Evolutionary conservation across 2,329 filamentous ascomycete genomes (phyloP).

Genomic region (Arthrinium puccinioides): DNA sequence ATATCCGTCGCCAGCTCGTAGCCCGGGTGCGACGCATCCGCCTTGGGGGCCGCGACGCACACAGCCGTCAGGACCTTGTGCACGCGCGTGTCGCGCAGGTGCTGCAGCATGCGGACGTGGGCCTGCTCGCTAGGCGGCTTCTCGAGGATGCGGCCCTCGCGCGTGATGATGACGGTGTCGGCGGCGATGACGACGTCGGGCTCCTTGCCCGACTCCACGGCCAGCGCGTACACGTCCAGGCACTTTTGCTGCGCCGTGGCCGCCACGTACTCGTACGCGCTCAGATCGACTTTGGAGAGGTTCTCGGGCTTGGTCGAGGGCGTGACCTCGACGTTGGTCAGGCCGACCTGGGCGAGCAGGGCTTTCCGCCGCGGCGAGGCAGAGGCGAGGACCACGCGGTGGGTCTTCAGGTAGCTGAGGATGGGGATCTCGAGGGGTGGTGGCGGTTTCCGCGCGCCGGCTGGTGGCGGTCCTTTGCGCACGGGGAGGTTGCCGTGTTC

Average conservation of each 20-base stretch:
- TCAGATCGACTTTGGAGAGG: constrained; percentile 65
- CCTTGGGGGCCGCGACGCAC: constrained; percentile 73
- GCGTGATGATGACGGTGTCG: constrained; percentile 81
- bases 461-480: constrained; percentile 16
- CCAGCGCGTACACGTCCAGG: constrained; percentile 57
- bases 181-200: constrained; percentile 82
- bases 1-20: constrained; percentile 76
- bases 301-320: constrained; percentile 82
- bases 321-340: constrained; percentile 74
- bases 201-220: constrained; percentile 43
- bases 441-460: constrained; percentile 33
- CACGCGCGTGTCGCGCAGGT: constrained; percentile 65
- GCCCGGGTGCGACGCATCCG: constrained; percentile 74
- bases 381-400: constrained; percentile 83
- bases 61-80: constrained; percentile 87
- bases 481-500: constrained; percentile 24
- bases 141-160: constrained; percentile 73
- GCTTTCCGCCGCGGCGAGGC: constrained; percentile 78
- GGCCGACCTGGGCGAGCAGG: constrained; percentile 75
- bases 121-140: constrained; percentile 79
- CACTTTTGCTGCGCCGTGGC: constrained; percentile 81
- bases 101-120: constrained; percentile 77
- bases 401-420: constrained; percentile 66
- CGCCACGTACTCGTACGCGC: constrained; percentile 85
- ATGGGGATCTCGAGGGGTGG: constrained; percentile 74